These are phyloP conservation scores for Colletotrichum liaoningense DNA, from an alignment of 2,329 filamentous ascomycete species.

Conservation along the genomic window DNA sequence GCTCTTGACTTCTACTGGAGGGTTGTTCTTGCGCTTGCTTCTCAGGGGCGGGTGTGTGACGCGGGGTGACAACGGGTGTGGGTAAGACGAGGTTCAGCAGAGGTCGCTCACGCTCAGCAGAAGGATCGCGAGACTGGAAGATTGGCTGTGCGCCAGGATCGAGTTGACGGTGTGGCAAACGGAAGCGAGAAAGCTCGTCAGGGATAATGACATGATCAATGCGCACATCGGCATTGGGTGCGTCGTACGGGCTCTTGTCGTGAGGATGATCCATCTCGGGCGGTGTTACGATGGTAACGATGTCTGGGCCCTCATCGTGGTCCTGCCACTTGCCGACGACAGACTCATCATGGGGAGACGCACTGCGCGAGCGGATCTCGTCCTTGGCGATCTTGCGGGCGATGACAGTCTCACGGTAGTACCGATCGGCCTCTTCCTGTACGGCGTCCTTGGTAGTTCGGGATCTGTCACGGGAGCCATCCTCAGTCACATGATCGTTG, in stretches of 20 bases:
- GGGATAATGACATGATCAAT: constrained; percentile 71
- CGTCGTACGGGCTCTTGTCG: constrained; percentile 64
- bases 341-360: constrained; percentile 62
- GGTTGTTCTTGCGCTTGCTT: constrained; percentile 36
- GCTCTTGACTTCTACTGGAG: constrained; percentile 31
- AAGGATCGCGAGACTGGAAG: constrained; percentile 63
- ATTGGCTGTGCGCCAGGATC: constrained; percentile 43
- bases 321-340: constrained; percentile 65
- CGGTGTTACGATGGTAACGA: constrained; percentile 65
- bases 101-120: constrained; percentile 66
- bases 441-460: constrained; percentile 54
- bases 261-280: constrained; percentile 60
- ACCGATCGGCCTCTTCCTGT: constrained; percentile 67
- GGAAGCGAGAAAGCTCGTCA: constrained; percentile 56
- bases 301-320: constrained; percentile 46
- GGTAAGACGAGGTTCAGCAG: constrained; percentile 71
- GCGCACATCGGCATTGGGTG: constrained; percentile 71
- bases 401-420: constrained; percentile 66
- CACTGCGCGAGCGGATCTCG: constrained; percentile 63
- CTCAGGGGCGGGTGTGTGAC: constrained; percentile 41
- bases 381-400: constrained; percentile 66
- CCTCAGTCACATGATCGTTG: constrained; percentile 46
- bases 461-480: constrained; percentile 47
- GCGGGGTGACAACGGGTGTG: constrained; percentile 66
- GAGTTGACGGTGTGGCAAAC: constrained; percentile 40